Percentiles rank a stretch among this genome's conserved stretches.
phyloP scores from a whole-genome alignment of 2,329 filamentous ascomycete genomes.

The Cladophialophora exuberans region DNA sequence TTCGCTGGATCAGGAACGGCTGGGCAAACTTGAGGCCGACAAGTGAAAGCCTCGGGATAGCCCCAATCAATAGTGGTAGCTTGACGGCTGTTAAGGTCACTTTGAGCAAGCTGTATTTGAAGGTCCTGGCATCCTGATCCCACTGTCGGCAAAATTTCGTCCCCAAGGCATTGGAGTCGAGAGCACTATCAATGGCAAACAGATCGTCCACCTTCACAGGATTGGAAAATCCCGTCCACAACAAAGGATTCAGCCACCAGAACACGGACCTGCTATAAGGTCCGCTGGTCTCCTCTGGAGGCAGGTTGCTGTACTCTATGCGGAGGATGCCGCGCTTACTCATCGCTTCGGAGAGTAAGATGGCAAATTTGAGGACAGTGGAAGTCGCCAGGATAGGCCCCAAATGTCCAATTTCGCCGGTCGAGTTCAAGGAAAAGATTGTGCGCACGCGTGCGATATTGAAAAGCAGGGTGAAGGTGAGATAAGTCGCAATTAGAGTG shows the following conservation, averaged over 20 bases:
- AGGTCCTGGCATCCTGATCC: constrained; percentile 1
- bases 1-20: constrained; percentile 49
- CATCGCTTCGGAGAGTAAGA: constrained; percentile 49
- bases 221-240: not conserved
- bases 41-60: constrained; percentile 39
- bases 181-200: not conserved
- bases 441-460: constrained; percentile 48
- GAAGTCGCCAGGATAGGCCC: not conserved
- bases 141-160: not conserved
- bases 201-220: not conserved
- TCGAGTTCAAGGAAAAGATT: constrained; percentile 15
- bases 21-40: constrained; percentile 51
- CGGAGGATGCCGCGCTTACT: constrained; percentile 49
- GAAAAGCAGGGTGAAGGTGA: constrained; percentile 45
- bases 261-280: constrained; percentile 54
- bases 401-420: not conserved
- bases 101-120: constrained; percentile 11
- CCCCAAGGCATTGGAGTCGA: not conserved
- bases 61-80: constrained; percentile 7
- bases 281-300: constrained; percentile 56
- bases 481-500: constrained; percentile 41
- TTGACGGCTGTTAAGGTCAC: constrained; percentile 11
- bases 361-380: constrained; percentile 46
- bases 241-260: constrained; percentile 53
- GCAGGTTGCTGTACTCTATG: constrained; percentile 42